phyloP scores from a whole-genome alignment of 208 protist species.

The Zelonia costaricensis region DNA sequence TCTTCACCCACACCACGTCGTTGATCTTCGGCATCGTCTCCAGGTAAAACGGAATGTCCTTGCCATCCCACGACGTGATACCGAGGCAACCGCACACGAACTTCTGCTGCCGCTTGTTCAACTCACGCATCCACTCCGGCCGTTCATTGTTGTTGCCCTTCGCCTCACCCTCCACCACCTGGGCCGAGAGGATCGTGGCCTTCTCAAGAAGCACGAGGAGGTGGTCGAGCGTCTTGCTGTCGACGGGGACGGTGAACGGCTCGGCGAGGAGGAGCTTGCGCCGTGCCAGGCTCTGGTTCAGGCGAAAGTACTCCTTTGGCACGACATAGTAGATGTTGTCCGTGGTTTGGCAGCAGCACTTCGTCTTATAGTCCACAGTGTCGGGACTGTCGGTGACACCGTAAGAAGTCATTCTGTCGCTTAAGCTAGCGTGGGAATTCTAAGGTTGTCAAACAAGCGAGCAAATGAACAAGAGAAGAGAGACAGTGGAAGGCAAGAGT shows the following conservation, averaged over 20 bases:
- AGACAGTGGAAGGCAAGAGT: no score
- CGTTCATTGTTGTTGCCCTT: slow-evolving; percentile 41
- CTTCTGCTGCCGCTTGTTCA: slow-evolving; percentile 82
- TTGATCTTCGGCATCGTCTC: slow-evolving; percentile 94
- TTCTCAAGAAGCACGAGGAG: slow-evolving; percentile 78
- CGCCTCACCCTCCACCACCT: slow-evolving; percentile 56
- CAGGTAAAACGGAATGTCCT: slow-evolving; percentile 73
- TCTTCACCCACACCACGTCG: slow-evolving; percentile 98
- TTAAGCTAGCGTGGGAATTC: background rate
- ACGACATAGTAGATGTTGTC: slow-evolving; percentile 73
- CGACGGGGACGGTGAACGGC: slow-evolving; percentile 70
- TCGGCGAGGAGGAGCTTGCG: slow-evolving; percentile 64
- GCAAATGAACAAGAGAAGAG: no score
- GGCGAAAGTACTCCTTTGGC: slow-evolving; percentile 80
- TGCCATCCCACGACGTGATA: slow-evolving; percentile 78
- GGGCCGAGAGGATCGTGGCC: slow-evolving; percentile 60
- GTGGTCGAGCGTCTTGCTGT: slow-evolving; percentile 47
- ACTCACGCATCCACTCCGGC: slow-evolving; percentile 67
- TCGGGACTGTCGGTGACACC: slow-evolving; percentile 66
- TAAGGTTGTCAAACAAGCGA: no score
- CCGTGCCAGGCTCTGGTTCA: slow-evolving; percentile 53
- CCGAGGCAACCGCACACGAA: slow-evolving; percentile 76
- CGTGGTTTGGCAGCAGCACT: slow-evolving; percentile 81
- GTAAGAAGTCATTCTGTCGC: slow-evolving; percentile 58
- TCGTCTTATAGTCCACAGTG: slow-evolving; percentile 78